A percentile compares a stretch with the other conserved stretches of the same genome.
Evolutionary conservation across 768 basidiomycete genomes (phyloP).

Genomic region (Boletus vermiculosoides): DNA sequence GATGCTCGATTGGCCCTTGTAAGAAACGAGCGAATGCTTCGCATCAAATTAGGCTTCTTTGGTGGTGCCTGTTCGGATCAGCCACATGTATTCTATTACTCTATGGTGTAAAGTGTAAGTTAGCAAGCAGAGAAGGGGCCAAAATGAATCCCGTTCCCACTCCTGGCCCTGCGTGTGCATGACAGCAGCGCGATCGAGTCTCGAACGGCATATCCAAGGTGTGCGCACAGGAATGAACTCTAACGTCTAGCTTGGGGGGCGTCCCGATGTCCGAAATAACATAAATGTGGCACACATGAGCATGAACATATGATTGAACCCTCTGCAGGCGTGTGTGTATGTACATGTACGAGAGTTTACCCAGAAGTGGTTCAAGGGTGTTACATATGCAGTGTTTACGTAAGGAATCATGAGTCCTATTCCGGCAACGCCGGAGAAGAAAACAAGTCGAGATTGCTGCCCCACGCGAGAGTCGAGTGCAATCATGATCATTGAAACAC

Average conservation of each 20-base stretch:
- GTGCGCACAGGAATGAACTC: constrained; percentile 17
- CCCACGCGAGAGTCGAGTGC: constrained; percentile 7
- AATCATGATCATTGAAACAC: constrained; percentile 13
- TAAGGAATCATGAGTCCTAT: background rate
- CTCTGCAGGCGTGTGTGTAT: background rate
- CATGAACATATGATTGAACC: constrained; percentile 11
- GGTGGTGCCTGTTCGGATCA: background rate
- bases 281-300: constrained; percentile 27
- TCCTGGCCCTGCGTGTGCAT: constrained; percentile 4
- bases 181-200: background rate
- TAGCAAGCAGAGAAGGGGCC: constrained; percentile 2
- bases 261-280: constrained; percentile 16
- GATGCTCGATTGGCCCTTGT: constrained; percentile 76
- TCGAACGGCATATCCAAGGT: background rate
- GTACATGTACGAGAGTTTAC: background rate
- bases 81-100: constrained; percentile 6
- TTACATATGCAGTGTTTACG: background rate
- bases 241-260: background rate
- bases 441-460: background rate
- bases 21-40: constrained; percentile 3
- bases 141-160: constrained; percentile 14
- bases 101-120: constrained; percentile 17
- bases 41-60: background rate
- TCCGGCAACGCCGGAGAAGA: background rate
- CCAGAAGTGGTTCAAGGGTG: background rate